These are phyloP conservation scores for Leccinum rimulosum DNA, from an alignment of 768 basidiomycete species.

Conservation along the genomic window DNA sequence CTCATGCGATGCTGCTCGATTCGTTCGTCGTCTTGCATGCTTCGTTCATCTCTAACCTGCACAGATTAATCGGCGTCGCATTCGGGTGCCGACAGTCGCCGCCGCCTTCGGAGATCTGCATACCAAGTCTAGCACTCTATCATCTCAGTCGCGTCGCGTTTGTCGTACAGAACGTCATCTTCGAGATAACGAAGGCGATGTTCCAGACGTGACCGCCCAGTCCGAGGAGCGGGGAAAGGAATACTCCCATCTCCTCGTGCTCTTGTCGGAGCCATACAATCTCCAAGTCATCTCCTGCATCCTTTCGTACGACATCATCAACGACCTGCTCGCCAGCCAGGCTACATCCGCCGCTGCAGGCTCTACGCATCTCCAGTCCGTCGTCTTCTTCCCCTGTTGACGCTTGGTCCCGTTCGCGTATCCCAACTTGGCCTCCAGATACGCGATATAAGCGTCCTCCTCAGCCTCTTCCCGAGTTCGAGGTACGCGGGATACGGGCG, in stretches of 20 bases:
- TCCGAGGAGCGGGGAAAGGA: conserved; percentile 57
- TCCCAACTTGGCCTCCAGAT: too few species aligned
- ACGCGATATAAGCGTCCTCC: too few species aligned
- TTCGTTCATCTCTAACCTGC: conserved; percentile 75
- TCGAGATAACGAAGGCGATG: conserved; percentile 26
- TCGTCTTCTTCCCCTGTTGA: too few species aligned
- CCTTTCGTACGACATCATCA: conserved; percentile 89
- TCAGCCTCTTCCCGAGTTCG: too few species aligned
- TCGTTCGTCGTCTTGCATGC: conserved; percentile 89
- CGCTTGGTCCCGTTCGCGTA: too few species aligned
- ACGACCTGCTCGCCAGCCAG: conserved; percentile 44
- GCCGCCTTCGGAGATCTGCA: background rate
- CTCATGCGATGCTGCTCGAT: conserved; percentile 79
- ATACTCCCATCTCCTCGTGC: conserved; percentile 80
- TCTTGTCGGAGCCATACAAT: conserved; percentile 95
- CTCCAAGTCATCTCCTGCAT: conserved; percentile 89
- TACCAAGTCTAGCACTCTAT: background rate
- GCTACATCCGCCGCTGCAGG: too few species aligned
- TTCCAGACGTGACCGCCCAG: conserved; percentile 15
- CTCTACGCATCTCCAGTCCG: too few species aligned
- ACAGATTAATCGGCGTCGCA: conserved; percentile 81
- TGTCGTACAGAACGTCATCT: conserved; percentile 71
- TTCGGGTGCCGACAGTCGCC: conserved; percentile 60
- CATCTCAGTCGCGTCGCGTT: conserved; percentile 58
- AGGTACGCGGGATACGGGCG: too few species aligned